Percentiles rank a stretch among this genome's conserved stretches.
These are phyloP conservation scores for Quercus phellos DNA, from an alignment of 331 rosid species.

Conservation along the genomic window DNA sequence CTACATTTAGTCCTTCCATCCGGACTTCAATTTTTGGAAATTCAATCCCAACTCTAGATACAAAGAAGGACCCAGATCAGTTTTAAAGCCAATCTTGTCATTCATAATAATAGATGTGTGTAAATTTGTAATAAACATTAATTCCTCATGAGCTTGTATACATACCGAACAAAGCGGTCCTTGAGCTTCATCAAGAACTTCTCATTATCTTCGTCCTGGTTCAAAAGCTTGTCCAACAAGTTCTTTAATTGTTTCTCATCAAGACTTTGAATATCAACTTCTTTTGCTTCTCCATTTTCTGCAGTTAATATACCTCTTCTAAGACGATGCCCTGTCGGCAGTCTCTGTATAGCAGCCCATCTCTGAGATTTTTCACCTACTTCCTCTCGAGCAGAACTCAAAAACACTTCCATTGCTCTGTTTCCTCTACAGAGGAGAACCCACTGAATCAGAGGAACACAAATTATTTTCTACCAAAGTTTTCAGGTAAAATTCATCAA, in stretches of 20 bases:
- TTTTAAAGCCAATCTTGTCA: too few species aligned
- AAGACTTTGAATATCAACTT: constrained; percentile 58
- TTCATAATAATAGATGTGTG: too few species aligned
- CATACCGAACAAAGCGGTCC: constrained; percentile 63
- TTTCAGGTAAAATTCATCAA: too few species aligned
- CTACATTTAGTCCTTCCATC: constrained; percentile 71
- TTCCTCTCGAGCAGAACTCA: constrained; percentile 58
- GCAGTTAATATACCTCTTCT: constrained; percentile 68
- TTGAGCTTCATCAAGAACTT: constrained; percentile 74
- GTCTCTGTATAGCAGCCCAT: constrained; percentile 86
- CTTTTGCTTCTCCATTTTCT: constrained; percentile 41
- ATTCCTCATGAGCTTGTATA: constrained; percentile 1
- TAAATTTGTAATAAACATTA: too few species aligned
- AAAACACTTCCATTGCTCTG: constrained; percentile 44
- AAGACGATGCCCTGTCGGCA: constrained; percentile 72
- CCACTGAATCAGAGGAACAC: too few species aligned
- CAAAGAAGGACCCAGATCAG: too few species aligned
- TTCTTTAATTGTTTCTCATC: constrained; percentile 61
- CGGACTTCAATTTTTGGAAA: constrained; percentile 86
- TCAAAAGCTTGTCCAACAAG: constrained; percentile 71
- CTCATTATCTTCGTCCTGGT: constrained; percentile 78
- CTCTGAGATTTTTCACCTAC: constrained; percentile 74
- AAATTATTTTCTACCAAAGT: too few species aligned
- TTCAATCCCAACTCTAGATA: constrained; percentile 76
- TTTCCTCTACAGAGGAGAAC: too few species aligned